Evolutionary conservation across 2,329 filamentous ascomycete species (phyloP).

Genomic region (Colletotrichum sp.): DNA sequence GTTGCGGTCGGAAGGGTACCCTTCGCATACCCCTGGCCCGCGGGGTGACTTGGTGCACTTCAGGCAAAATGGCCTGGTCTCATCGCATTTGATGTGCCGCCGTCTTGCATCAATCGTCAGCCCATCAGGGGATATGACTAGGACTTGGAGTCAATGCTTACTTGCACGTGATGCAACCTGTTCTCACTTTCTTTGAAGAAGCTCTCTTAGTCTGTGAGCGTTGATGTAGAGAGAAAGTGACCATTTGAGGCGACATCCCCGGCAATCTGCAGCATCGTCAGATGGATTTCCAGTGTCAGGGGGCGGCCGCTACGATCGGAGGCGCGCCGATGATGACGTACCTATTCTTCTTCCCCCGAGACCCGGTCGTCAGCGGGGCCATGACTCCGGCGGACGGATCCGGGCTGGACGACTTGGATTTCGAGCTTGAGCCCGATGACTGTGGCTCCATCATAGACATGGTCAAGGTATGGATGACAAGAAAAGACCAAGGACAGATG

Average conservation of each 20-base stretch:
- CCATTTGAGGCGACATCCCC: slow-evolving; percentile 1
- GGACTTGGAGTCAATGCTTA: not conserved
- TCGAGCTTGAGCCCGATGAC: not conserved
- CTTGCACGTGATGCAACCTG: slow-evolving; percentile 24
- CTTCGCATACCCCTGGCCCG: slow-evolving; percentile 38
- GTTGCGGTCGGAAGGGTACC: slow-evolving; percentile 2
- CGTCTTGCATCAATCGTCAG: not conserved
- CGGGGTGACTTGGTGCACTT: slow-evolving; percentile 47
- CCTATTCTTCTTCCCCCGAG: not conserved
- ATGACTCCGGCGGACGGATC: not conserved
- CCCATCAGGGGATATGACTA: not conserved
- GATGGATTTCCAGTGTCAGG: not conserved
- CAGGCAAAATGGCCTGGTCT: slow-evolving; percentile 43
- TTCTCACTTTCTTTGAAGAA: slow-evolving; percentile 7
- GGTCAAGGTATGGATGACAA: not conserved
- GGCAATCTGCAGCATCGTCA: not conserved
- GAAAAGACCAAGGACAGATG: not conserved
- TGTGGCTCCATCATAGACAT: not conserved
- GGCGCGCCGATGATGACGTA: not conserved
- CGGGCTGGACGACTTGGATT: not conserved
- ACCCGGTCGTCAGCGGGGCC: not conserved
- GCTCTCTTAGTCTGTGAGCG: not conserved
- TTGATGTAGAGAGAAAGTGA: not conserved
- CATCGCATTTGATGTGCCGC: slow-evolving; percentile 48
- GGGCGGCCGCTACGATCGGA: not conserved